Evolutionary conservation across 768 basidiomycete genomes (phyloP).

Genomic region (Peribolospora baueri): DNA sequence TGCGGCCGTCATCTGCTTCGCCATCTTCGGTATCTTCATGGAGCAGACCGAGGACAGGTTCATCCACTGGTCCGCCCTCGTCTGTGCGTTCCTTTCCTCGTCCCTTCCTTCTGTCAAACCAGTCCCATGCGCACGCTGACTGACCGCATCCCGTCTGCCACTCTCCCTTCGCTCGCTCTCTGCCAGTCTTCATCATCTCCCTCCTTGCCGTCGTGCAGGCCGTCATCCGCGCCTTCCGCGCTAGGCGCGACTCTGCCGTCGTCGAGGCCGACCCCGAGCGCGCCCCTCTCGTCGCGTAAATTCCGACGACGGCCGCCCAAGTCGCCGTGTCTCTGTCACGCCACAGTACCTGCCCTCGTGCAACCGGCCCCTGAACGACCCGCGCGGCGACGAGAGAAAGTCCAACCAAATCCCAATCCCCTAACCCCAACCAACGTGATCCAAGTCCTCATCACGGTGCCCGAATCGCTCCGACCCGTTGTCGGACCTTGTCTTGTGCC

Average conservation of each 20-base stretch:
- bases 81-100: neutral
- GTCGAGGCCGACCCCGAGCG: slow-evolving; percentile 49
- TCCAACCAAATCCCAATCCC: too few relatives aligned
- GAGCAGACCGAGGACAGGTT: slow-evolving; percentile 29
- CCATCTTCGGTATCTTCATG: slow-evolving; percentile 62
- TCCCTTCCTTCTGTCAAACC: too few relatives aligned
- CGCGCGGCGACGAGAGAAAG: too few relatives aligned
- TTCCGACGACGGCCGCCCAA: too few relatives aligned
- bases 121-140: neutral
- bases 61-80: slow-evolving; percentile 75
- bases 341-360: too few relatives aligned
- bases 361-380: too few relatives aligned
- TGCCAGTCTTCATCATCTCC: slow-evolving; percentile 47
- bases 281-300: slow-evolving; percentile 39
- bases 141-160: neutral
- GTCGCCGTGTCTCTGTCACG: too few relatives aligned
- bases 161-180: too few relatives aligned
- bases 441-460: too few relatives aligned
- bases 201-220: slow-evolving; percentile 64
- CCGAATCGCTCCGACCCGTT: too few relatives aligned
- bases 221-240: slow-evolving; percentile 22
- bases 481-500: too few relatives aligned
- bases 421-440: too few relatives aligned
- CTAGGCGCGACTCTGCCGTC: slow-evolving; percentile 11
- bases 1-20: slow-evolving; percentile 71